A percentile compares a stretch with the other conserved stretches of the same genome.
phyloP scores from a whole-genome alignment of 164 flowering plant species.

The grape (Vitis vinifera) region DNA sequence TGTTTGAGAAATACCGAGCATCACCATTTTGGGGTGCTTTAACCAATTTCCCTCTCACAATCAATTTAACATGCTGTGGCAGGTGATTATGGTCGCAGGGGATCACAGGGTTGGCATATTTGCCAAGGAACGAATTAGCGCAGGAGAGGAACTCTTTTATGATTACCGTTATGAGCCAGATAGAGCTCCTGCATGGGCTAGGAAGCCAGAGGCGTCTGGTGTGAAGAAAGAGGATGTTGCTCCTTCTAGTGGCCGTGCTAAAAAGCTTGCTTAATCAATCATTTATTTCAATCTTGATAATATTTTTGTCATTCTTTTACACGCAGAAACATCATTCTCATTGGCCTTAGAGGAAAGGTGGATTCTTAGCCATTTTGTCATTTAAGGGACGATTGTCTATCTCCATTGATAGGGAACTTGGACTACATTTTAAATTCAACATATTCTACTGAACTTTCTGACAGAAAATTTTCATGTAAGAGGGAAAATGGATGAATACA shows the following conservation, averaged over 20 bases:
- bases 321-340: conserved; percentile 25
- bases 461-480: too few species aligned
- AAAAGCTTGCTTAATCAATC: conserved; percentile 73
- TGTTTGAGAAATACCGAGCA: background rate
- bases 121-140: conserved; percentile 86
- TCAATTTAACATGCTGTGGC: conserved; percentile 16
- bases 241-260: conserved; percentile 83
- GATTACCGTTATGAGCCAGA: conserved; percentile 98
- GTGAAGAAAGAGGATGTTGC: conserved; percentile 68
- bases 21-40: too few species aligned
- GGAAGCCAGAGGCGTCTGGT: conserved; percentile 84
- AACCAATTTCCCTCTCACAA: background rate
- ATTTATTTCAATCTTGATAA: background rate
- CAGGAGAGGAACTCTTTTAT: conserved; percentile 96
- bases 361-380: conserved; percentile 17
- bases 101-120: conserved; percentile 98
- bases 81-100: conserved; percentile 99
- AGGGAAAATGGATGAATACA: too few species aligned
- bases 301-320: conserved; percentile 44
- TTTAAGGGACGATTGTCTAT: conserved; percentile 22
- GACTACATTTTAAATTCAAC: conserved; percentile 6
- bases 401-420: conserved; percentile 15
- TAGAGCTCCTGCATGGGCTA: conserved; percentile 98
- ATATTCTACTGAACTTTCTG: background rate
- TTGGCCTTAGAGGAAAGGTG: conserved; percentile 10